These are phyloP conservation scores for Caryocar brasiliense DNA, from an alignment of 441 rosid species.

Conservation along the genomic window DNA sequence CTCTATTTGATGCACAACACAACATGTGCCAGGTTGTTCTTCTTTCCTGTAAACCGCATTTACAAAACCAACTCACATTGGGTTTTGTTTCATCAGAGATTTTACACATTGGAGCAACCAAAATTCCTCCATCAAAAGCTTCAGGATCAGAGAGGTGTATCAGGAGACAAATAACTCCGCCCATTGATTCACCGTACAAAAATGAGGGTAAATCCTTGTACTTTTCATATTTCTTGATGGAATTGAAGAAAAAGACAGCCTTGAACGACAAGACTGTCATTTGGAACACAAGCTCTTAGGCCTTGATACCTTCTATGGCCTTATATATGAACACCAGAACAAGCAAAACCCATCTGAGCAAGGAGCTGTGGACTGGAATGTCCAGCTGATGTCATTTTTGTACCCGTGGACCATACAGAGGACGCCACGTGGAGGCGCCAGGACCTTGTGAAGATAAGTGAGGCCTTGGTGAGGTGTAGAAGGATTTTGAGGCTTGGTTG, in stretches of 20 bases:
- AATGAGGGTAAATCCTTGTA: slow-evolving; percentile 42
- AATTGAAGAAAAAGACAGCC: slow-evolving; percentile 50
- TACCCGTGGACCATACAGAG: slow-evolving; percentile 83
- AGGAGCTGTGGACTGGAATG: slow-evolving; percentile 66
- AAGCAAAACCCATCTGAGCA: slow-evolving; percentile 66
- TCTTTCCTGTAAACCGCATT: too few relatives aligned
- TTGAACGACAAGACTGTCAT: slow-evolving; percentile 57
- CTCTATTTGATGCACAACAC: background rate
- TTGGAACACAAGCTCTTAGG: slow-evolving; percentile 52
- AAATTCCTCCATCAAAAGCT: slow-evolving; percentile 57
- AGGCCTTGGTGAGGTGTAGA: slow-evolving; percentile 68
- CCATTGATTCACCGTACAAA: slow-evolving; percentile 78
- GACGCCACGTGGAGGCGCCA: slow-evolving; percentile 60
- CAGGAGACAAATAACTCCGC: slow-evolving; percentile 65
- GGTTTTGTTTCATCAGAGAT: slow-evolving; percentile 66
- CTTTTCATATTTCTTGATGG: slow-evolving; percentile 28
- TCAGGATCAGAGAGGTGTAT: slow-evolving; percentile 40
- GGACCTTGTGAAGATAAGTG: slow-evolving; percentile 60
- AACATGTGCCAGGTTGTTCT: background rate
- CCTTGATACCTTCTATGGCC: slow-evolving; percentile 82
- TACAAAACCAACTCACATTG: too few relatives aligned
- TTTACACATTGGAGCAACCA: slow-evolving; percentile 82
- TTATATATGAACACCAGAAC: slow-evolving; percentile 69
- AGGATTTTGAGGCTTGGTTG: slow-evolving; percentile 42
- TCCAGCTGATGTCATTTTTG: slow-evolving; percentile 80